Conservation (phyloP, 1,139 yeast genomes). For the Pichia norvegensis region DNA sequence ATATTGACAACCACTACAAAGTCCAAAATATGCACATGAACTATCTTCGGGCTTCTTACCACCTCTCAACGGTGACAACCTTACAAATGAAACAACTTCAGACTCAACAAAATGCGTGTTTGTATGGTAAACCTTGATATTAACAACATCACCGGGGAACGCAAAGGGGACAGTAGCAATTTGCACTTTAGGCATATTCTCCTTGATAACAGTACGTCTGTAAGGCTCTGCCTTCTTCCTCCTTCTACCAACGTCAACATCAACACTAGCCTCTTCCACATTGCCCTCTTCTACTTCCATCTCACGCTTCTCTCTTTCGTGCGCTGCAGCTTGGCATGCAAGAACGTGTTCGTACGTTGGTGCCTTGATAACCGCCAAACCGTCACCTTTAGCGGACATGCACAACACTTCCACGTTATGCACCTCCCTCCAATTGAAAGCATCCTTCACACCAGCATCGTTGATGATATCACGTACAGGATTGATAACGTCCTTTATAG, state of each 20-base stretch:
- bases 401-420: constrained; percentile 49
- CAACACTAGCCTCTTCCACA: constrained; percentile 1
- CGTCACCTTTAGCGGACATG: constrained; percentile 75
- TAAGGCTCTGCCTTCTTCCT: constrained; percentile 9
- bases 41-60: constrained; percentile 18
- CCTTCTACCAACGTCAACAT: constrained; percentile 4
- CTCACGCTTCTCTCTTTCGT: constrained; percentile 10
- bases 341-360: constrained; percentile 30
- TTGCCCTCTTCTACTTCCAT: not conserved
- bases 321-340: constrained; percentile 10
- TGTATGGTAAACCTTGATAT: constrained; percentile 65
- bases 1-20: constrained; percentile 89
- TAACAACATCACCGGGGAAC: constrained; percentile 74
- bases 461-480: constrained; percentile 62
- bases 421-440: constrained; percentile 51
- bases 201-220: constrained; percentile 8
- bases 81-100: constrained; percentile 53
- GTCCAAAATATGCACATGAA: constrained; percentile 66
- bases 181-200: constrained; percentile 27
- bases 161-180: constrained; percentile 72
- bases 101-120: constrained; percentile 71
- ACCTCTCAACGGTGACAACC: constrained; percentile 37
- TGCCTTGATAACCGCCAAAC: constrained; percentile 54
- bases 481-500: constrained; percentile 44
- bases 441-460: constrained; percentile 41